Conservation (phyloP, 2,329 filamentous ascomycete species). For the Anthostomella pinea region DNA sequence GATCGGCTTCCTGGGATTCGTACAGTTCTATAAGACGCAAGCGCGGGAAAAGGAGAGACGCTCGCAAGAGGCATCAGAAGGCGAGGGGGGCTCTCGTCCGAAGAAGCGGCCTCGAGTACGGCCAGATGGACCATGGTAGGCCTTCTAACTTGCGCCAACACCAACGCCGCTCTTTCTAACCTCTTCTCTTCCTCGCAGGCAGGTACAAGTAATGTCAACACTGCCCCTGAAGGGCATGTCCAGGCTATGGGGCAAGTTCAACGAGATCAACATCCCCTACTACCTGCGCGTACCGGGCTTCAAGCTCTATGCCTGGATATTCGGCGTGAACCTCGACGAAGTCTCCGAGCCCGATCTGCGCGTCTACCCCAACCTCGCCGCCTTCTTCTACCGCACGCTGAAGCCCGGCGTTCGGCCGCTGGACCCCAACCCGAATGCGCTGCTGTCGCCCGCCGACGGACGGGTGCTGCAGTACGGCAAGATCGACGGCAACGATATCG, state of each 20-base stretch:
- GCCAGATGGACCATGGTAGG: conserved; percentile 79
- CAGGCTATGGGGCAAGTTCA: conserved; percentile 85
- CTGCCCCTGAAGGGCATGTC: conserved; percentile 88
- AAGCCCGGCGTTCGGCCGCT: conserved; percentile 86
- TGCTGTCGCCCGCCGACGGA: conserved; percentile 88
- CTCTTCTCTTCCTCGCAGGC: conserved; percentile 44
- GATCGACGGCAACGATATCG: conserved; percentile 90
- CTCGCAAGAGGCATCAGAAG: conserved; percentile 42
- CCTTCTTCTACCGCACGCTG: conserved; percentile 94
- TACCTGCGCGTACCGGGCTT: conserved; percentile 86
- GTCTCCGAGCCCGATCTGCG: conserved; percentile 85
- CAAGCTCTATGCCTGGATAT: conserved; percentile 85
- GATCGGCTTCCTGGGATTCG: conserved; percentile 76
- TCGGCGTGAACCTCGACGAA: conserved; percentile 88
- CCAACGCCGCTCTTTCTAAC: conserved; percentile 3
- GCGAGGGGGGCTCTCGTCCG: conserved; percentile 41
- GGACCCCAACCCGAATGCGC: conserved; percentile 73
- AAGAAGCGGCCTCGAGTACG: conserved; percentile 62
- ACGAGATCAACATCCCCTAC: conserved; percentile 84
- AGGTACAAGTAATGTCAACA: conserved; percentile 91
- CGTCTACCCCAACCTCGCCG: conserved; percentile 85
- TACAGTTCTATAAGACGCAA: conserved; percentile 79
- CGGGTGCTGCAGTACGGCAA: conserved; percentile 87
- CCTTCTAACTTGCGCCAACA: conserved; percentile 2
- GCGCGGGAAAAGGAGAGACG: conserved; percentile 52